A percentile compares a stretch with the other conserved stretches of the same genome.
These are phyloP conservation scores for Lagenidium giganteum DNA, from an alignment of 352 stramenopile species.

Conservation along the genomic window DNA sequence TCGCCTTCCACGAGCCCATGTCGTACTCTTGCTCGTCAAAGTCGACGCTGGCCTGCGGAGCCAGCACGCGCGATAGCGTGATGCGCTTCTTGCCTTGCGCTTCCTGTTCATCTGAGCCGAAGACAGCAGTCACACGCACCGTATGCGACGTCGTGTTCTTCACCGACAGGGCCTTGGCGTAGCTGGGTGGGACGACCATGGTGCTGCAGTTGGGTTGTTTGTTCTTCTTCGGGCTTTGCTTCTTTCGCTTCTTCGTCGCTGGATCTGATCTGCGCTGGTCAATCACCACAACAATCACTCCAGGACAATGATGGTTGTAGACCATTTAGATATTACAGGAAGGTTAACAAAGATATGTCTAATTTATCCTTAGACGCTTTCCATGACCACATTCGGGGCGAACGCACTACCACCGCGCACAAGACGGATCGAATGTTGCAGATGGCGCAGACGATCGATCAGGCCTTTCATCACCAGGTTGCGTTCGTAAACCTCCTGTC, in stretches of 20 bases:
- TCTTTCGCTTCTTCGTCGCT: neutral
- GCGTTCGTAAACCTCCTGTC: slow-evolving; percentile 76
- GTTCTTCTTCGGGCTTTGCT: slow-evolving; percentile 8
- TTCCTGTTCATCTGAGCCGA: slow-evolving; percentile 68
- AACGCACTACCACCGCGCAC: slow-evolving; percentile 66
- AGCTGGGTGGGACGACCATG: slow-evolving; percentile 55
- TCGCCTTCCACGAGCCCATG: slow-evolving; percentile 71
- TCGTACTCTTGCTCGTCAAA: slow-evolving; percentile 70
- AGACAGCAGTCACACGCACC: slow-evolving; percentile 54
- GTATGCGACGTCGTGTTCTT: slow-evolving; percentile 59
- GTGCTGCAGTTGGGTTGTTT: neutral
- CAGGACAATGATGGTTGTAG: too few species aligned
- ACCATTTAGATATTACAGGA: too few species aligned
- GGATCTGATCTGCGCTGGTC: neutral
- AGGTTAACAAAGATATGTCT: too few species aligned
- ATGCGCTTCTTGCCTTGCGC: slow-evolving; percentile 66
- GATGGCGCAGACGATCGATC: slow-evolving; percentile 68
- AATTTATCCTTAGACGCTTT: slow-evolving; percentile 52
- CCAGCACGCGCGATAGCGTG: slow-evolving; percentile 42
- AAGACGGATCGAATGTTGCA: slow-evolving; percentile 73
- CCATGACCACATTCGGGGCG: slow-evolving; percentile 60
- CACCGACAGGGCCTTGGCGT: slow-evolving; percentile 67
- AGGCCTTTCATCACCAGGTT: slow-evolving; percentile 85
- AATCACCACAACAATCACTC: too few species aligned
- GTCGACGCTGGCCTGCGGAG: slow-evolving; percentile 23